Conservation (phyloP, 2,329 filamentous ascomycete genomes). For the Penicillium nordicum region DNA sequence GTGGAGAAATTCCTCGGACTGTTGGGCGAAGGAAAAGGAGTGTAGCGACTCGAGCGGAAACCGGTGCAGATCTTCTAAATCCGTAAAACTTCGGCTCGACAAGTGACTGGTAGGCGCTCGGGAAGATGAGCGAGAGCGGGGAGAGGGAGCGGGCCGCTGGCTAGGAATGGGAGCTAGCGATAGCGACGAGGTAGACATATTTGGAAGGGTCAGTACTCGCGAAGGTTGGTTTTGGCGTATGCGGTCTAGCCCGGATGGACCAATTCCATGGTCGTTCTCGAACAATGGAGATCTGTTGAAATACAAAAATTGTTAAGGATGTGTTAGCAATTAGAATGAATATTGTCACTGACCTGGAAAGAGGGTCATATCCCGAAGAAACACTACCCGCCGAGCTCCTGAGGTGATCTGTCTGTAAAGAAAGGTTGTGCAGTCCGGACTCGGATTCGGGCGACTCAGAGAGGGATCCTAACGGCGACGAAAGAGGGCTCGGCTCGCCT, state of each 20-base stretch:
- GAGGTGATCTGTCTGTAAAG: slow-evolving; percentile 54
- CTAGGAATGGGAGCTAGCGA: slow-evolving; percentile 59
- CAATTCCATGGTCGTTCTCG: slow-evolving; percentile 84
- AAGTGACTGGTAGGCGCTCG: slow-evolving; percentile 53
- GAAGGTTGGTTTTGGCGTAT: slow-evolving; percentile 82
- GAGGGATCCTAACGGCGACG: slow-evolving; percentile 36
- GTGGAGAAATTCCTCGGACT: slow-evolving; percentile 87
- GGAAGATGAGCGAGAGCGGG: slow-evolving; percentile 59
- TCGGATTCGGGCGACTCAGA: slow-evolving; percentile 37
- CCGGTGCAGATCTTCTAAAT: slow-evolving; percentile 77
- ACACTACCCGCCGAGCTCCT: slow-evolving; percentile 76
- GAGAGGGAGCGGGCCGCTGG: slow-evolving; percentile 69
- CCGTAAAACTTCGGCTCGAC: slow-evolving; percentile 66
- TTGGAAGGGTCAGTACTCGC: slow-evolving; percentile 62
- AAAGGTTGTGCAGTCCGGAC: slow-evolving; percentile 47
- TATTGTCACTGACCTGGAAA: slow-evolving; percentile 63
- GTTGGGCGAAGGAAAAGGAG: slow-evolving; percentile 96
- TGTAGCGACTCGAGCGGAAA: slow-evolving; percentile 96
- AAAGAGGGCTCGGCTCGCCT: slow-evolving; percentile 42
- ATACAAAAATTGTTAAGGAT: slow-evolving; percentile 14
- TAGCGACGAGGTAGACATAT: slow-evolving; percentile 61
- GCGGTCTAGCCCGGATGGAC: slow-evolving; percentile 80
- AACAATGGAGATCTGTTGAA: slow-evolving; percentile 70
- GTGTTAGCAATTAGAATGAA: neutral
- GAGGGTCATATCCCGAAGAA: slow-evolving; percentile 63